Evolutionary conservation across 139 green algal species (phyloP).

Genomic region (Volvox reticuliferus): DNA sequence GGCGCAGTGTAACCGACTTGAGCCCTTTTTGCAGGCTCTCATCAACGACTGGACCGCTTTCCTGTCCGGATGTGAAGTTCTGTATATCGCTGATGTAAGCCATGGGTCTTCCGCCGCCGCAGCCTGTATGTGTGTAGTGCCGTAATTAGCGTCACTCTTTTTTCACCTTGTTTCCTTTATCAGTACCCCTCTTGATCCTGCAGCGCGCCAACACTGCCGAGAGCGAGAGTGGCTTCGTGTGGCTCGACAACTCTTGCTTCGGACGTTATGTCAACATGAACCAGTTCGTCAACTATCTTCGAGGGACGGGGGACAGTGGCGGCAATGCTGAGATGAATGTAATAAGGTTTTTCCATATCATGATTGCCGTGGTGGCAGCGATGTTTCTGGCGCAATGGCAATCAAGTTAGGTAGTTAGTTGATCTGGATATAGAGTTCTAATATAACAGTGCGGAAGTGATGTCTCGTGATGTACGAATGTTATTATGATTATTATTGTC

Average conservation of each 20-base stretch:
- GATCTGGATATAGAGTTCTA: no score
- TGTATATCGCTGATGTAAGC: constrained; percentile 40
- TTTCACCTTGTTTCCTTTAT: not conserved
- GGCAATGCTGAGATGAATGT: not conserved
- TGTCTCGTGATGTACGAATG: no score
- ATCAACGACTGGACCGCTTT: constrained; percentile 3
- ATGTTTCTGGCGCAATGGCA: not conserved
- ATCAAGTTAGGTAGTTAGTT: no score
- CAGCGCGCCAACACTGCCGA: constrained; percentile 31
- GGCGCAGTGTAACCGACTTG: no score
- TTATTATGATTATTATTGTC: no score
- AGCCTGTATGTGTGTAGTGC: not conserved
- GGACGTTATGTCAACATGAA: not conserved
- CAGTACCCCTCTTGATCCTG: not conserved
- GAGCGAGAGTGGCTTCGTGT: constrained; percentile 31
- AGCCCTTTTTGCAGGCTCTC: not conserved
- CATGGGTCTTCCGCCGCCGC: no score
- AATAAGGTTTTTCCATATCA: not conserved
- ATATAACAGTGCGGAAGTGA: no score
- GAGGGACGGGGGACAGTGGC: not conserved
- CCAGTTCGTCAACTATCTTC: not conserved
- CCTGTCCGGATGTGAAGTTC: constrained; percentile 17
- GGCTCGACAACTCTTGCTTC: constrained; percentile 42
- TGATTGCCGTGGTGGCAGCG: not conserved
- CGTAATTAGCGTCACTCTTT: no score